Conservation (phyloP, 2,329 filamentous ascomycete species). For the Sporothrix sp. region DNA sequence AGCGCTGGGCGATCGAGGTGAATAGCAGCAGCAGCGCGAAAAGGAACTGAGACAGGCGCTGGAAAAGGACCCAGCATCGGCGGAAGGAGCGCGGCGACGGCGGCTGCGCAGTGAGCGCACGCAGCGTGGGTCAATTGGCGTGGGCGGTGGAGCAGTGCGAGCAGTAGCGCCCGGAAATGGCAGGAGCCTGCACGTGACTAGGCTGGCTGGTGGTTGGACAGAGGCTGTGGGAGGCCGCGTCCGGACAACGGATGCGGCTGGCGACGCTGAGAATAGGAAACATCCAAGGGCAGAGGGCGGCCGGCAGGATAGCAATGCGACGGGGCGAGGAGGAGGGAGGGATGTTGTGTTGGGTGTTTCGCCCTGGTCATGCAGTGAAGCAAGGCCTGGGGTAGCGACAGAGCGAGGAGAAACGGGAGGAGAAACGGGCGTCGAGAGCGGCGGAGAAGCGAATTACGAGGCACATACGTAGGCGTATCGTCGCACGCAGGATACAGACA, state of each 20-base stretch:
- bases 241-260: background rate
- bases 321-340: background rate
- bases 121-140: background rate
- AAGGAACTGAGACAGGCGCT: constrained; percentile 3
- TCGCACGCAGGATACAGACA: too few species aligned
- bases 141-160: background rate
- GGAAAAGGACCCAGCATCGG: background rate
- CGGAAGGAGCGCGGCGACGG: background rate
- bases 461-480: too few species aligned
- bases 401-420: too few species aligned
- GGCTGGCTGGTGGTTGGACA: too few species aligned
- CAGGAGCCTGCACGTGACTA: background rate
- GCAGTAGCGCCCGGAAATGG: background rate
- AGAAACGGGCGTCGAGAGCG: too few species aligned
- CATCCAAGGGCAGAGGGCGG: background rate
- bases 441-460: too few species aligned
- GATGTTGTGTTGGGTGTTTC: background rate
- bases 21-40: too few species aligned
- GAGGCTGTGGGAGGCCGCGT: too few species aligned
- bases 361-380: background rate
- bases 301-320: background rate
- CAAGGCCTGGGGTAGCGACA: background rate
- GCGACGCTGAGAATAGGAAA: constrained; percentile 22
- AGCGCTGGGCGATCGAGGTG: background rate
- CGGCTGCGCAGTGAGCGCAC: background rate